Conservation (phyloP, 495 filamentous ascomycete genomes). For the Aspergillus bridgeri region DNA sequence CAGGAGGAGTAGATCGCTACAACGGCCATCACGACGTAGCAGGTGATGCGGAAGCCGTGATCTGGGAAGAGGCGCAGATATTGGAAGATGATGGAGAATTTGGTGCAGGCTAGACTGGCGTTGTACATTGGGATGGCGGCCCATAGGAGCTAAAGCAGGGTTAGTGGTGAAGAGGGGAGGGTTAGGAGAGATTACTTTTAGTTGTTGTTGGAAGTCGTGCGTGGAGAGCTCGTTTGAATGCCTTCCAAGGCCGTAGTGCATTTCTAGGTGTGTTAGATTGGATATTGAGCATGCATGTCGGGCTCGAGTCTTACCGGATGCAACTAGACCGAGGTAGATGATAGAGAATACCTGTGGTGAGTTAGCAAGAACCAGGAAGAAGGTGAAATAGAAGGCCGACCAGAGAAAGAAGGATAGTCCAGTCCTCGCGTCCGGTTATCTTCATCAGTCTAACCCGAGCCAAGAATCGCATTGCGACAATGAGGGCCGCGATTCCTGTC, state of each 20-base stretch:
- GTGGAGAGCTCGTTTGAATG: conserved; percentile 21
- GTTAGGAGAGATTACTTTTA: conserved; percentile 24
- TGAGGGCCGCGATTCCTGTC: conserved; percentile 24
- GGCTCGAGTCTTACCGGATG: conserved; percentile 24
- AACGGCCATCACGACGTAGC: conserved; percentile 32
- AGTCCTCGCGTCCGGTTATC: conserved; percentile 36
- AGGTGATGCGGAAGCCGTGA: conserved; percentile 30
- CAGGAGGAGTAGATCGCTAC: conserved; percentile 35
- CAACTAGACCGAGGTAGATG: conserved; percentile 32
- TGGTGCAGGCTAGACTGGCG: conserved; percentile 37
- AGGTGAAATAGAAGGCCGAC: conserved; percentile 6
- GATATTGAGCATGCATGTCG: neutral
- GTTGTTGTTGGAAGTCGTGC: conserved; percentile 22
- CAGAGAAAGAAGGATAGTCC: conserved; percentile 30
- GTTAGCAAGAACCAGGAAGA: conserved; percentile 1
- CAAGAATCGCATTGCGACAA: conserved; percentile 34
- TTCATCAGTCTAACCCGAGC: conserved; percentile 36
- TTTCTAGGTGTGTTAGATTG: conserved; percentile 21
- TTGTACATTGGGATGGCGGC: conserved; percentile 42
- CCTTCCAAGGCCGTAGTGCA: conserved; percentile 30
- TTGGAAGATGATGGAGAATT: conserved; percentile 48
- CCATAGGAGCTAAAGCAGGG: conserved; percentile 30
- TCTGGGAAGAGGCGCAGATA: conserved; percentile 47
- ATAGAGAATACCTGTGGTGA: conserved; percentile 23
- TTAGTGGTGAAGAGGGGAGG: neutral